These are phyloP conservation scores for Aspergillus sp. DNA, from an alignment of 2,329 filamentous ascomycete species.

Conservation along the genomic window DNA sequence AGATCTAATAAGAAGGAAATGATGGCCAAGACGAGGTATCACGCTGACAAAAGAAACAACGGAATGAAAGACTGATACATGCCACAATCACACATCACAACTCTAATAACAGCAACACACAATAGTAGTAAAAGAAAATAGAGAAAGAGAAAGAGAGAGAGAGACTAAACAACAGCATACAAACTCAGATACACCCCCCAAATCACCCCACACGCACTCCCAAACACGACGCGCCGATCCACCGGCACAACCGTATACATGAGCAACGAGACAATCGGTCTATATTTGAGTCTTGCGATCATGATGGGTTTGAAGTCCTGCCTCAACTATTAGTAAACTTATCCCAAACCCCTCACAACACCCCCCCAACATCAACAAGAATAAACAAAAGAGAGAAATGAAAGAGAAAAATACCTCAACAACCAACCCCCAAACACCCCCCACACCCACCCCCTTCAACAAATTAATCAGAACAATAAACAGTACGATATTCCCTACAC, in stretches of 20 bases:
- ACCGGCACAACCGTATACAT: constrained; percentile 75
- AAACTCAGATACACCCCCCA: constrained; percentile 79
- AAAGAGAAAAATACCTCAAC: constrained; percentile 30
- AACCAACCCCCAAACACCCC: constrained; percentile 32
- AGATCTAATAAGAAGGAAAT: too few relatives aligned
- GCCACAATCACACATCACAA: too few relatives aligned
- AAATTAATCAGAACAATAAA: constrained; percentile 59
- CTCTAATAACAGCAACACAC: neutral
- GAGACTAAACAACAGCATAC: constrained; percentile 46
- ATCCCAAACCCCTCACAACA: too few relatives aligned
- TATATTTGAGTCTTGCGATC: constrained; percentile 70
- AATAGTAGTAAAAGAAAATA: too few relatives aligned
- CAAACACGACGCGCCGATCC: constrained; percentile 69
- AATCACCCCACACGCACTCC: constrained; percentile 68
- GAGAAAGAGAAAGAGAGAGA: neutral
- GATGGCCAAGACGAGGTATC: neutral
- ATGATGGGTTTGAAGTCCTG: constrained; percentile 66
- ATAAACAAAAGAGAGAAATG: neutral
- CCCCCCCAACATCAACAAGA: too few relatives aligned
- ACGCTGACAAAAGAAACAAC: neutral
- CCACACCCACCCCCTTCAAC: constrained; percentile 36
- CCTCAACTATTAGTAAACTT: too few relatives aligned
- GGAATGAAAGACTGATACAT: neutral
- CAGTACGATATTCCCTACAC: constrained; percentile 57
- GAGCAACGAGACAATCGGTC: constrained; percentile 69